Evolutionary conservation across 2,329 filamentous ascomycete species (phyloP).

Genomic region (Calycina herbarum): DNA sequence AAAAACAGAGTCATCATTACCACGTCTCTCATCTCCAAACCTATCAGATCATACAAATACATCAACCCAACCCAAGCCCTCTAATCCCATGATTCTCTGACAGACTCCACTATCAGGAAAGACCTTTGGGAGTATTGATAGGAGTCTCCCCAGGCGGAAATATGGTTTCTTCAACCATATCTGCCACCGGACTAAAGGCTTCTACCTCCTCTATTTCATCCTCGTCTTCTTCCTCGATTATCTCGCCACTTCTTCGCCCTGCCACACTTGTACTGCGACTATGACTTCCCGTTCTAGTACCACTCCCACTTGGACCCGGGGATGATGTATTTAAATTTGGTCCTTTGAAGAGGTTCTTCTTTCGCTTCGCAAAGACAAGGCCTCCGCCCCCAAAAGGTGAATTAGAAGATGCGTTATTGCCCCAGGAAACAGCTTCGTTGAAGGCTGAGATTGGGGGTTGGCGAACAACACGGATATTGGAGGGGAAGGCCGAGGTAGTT

Average conservation of each 20-base stretch:
- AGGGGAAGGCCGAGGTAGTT: conserved; percentile 72
- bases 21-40: neutral
- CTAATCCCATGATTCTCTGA: neutral
- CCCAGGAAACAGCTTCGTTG: conserved; percentile 57
- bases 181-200: conserved; percentile 52
- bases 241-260: conserved; percentile 70
- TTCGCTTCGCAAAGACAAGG: conserved; percentile 78
- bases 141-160: conserved; percentile 27
- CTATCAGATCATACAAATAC: conserved; percentile 1
- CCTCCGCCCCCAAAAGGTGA: conserved; percentile 60
- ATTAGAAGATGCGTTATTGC: conserved; percentile 51
- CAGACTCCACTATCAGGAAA: neutral
- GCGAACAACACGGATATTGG: conserved; percentile 80
- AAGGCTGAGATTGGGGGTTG: conserved; percentile 54
- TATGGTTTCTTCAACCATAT: conserved; percentile 34
- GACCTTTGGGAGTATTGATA: conserved; percentile 14
- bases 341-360: conserved; percentile 80
- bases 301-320: conserved; percentile 31
- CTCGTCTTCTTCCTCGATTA: conserved; percentile 67
- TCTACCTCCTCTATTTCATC: conserved; percentile 52
- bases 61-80: neutral
- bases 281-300: conserved; percentile 39
- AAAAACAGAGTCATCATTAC: neutral
- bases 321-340: conserved; percentile 58
- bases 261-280: conserved; percentile 62